Conservation (phyloP, 2,329 filamentous ascomycete species). For the Xylaria sp. region DNA sequence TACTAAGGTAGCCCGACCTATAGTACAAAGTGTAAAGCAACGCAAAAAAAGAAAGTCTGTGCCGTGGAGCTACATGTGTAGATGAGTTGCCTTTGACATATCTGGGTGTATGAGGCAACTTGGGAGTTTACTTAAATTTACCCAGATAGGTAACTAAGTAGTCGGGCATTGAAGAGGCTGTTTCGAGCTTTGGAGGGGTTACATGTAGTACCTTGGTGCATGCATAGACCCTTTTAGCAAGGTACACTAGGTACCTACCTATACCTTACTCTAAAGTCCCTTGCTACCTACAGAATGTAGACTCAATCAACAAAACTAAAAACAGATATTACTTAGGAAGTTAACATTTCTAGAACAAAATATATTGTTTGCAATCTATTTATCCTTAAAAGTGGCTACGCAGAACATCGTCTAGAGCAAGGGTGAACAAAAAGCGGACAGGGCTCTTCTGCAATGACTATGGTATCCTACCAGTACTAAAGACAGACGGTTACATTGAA, state of each 20-base stretch:
- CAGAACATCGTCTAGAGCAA: no score
- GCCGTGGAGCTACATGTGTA: conserved; percentile 3
- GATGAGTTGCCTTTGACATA: background rate
- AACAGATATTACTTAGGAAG: no score
- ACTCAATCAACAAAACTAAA: no score
- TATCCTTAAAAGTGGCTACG: no score
- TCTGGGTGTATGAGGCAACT: background rate
- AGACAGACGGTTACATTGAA: no score
- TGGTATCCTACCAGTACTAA: no score
- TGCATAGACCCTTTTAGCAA: background rate
- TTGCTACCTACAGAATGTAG: no score
- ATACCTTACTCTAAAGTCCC: no score
- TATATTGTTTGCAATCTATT: no score
- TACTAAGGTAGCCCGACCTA: conserved; percentile 17
- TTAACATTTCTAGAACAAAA: no score
- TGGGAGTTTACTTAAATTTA: background rate
- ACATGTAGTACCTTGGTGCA: background rate
- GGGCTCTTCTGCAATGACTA: no score
- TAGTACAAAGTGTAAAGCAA: conserved; percentile 18
- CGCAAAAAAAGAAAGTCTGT: background rate
- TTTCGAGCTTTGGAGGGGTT: background rate
- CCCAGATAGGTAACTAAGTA: background rate
- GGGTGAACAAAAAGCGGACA: no score
- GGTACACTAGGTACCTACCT: background rate
- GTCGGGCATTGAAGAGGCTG: background rate